Base-by-base conservation (phyloP, 2,329 filamentous ascomycete species). In the Dothideomycetes sp. region DNA sequence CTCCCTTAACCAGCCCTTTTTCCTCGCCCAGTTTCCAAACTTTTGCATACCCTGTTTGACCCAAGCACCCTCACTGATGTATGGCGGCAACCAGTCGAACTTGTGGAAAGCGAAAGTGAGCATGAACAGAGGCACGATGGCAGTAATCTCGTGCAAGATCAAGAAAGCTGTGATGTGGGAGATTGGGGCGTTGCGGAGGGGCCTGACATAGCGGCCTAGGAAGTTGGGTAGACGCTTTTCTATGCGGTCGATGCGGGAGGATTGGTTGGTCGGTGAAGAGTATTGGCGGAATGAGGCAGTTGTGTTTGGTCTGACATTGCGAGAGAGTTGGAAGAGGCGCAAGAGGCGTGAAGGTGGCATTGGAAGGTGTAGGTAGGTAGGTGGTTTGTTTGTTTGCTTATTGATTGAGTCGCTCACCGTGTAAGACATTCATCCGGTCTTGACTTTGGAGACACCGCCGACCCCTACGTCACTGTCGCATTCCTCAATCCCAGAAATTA, bases 61-160 rank as follows among this genome's bases (percentile, higher is more conserved):
- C 65, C 68, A 73, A 22, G 64, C 62, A 4, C 68, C 67, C 49
- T 79, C 73, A 19, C 60, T 56, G 30, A 71, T 61, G 48, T 65
- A 67, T 4, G 71, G 62, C 0, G 89, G 87, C 19, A 86, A 70
- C 70, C 82, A 83, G 46, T 78, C 69, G 1, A 77, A 78, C 57
- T 85, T 87, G 64, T 96, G 84, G 61, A 98, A 94, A 1, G 77
- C 58, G 1, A 72, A 79, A 16, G 84, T 78, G 1, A 96, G 71
- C 0, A 75, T 80, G 27, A 93, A 59, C 0, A 96, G 64, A 0
- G 89, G 89, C 1, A 89, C 61, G 9, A 95, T 65, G 8, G 91
- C 89, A 1, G 91, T 96, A 31, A 95, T 59, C 62, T 98, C 91
- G 66, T 98, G 91, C 0, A 98, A 72, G 27, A 95, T 68, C 9